Conservation (phyloP, 1,139 yeast genomes). For the Lodderomyces metapsilosis region DNA sequence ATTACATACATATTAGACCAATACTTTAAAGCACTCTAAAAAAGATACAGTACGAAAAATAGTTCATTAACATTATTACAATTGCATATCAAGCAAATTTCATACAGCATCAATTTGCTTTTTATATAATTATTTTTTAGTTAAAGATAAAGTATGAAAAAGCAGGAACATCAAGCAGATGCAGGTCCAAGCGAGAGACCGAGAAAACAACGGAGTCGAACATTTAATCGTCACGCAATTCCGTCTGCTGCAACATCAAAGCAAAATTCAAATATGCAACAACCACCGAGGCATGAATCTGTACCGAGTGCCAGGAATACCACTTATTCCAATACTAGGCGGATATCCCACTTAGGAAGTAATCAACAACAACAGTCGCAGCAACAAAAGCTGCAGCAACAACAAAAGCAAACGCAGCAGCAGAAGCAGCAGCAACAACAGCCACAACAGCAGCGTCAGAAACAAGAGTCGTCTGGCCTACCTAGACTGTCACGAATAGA, state of each 20-base stretch:
- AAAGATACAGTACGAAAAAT: no score
- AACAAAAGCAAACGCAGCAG: background rate
- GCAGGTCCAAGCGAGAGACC: conserved; percentile 3
- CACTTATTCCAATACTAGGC: background rate
- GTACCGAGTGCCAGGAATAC: background rate
- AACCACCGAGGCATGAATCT: background rate
- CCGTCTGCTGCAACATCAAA: background rate
- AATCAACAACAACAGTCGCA: background rate
- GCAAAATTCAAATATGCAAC: background rate
- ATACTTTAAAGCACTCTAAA: no score
- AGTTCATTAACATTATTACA: no score
- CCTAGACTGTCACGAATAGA: background rate
- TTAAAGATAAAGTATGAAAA: conserved; percentile 1
- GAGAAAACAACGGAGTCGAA: conserved; percentile 3
- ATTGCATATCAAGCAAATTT: no score
- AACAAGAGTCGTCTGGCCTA: background rate
- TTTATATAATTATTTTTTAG: no score
- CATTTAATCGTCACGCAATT: conserved; percentile 2
- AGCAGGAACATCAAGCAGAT: background rate
- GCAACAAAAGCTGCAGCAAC: background rate
- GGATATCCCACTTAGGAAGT: background rate
- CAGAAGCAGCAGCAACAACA: background rate
- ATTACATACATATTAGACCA: no score
- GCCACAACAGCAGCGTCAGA: background rate
- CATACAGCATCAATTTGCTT: no score